A percentile compares a stretch with the other conserved stretches of the same genome.
Evolutionary conservation across 129 eudicot genomes (phyloP).

Genomic region (Pulicaria dysenterica): DNA sequence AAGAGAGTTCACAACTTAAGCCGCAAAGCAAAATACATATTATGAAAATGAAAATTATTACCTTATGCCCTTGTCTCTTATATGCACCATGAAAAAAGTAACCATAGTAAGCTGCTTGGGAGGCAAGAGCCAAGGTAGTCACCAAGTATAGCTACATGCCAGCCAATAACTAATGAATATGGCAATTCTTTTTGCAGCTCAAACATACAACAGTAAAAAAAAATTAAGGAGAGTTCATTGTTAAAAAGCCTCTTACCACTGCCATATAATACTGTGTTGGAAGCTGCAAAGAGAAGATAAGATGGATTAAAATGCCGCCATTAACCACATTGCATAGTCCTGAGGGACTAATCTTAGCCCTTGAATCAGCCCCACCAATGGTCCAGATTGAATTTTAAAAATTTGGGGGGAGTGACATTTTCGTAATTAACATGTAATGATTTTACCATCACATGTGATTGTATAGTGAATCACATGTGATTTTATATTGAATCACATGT

Average conservation of each 20-base stretch:
- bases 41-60: conserved; percentile 20
- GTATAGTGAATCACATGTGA: too few relatives aligned
- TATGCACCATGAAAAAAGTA: conserved; percentile 52
- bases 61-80: conserved; percentile 46
- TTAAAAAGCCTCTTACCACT: conserved; percentile 50
- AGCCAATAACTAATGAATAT: conserved; percentile 7
- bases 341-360: too few relatives aligned
- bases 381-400: too few relatives aligned
- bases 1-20: not conserved
- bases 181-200: not conserved
- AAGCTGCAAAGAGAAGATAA: conserved; percentile 55
- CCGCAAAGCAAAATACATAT: not conserved
- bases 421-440: too few relatives aligned
- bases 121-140: conserved; percentile 60
- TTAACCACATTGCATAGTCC: too few relatives aligned
- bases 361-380: too few relatives aligned
- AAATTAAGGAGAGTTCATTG: not conserved
- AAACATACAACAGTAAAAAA: not conserved
- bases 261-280: conserved; percentile 78
- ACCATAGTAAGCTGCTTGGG: conserved; percentile 65
- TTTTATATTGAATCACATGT: too few relatives aligned
- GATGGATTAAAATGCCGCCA: conserved; percentile 20
- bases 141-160: conserved; percentile 60
- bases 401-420: too few relatives aligned
- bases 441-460: too few relatives aligned